Evolutionary conservation across 2,329 filamentous ascomycete genomes (phyloP), one percentile per base, ranked within the genome.

Genomic region (Pseudonectria buxi): DNA sequence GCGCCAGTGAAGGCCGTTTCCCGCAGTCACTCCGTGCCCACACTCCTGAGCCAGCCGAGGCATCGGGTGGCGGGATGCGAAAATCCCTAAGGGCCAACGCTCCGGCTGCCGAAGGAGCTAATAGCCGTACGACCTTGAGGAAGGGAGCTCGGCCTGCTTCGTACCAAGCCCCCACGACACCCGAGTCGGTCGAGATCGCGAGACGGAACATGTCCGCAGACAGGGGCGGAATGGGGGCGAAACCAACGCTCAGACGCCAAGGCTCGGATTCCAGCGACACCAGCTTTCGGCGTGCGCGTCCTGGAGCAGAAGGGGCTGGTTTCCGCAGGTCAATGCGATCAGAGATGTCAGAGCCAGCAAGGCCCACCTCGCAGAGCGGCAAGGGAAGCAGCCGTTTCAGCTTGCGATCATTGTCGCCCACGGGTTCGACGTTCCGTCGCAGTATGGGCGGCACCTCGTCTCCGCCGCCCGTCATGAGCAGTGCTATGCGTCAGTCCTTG

Each of bases 321-420:
- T 86, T 94, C 68, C 80, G 81, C 38, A 73, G 69, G 33, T 86
- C 84, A 2, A 85, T 95, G 84, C 74, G 88, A 40, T 44, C 49
- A 18, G 50, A 45, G 28, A 24, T 43, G 28, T 49, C 41, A 6
- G 54, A 57, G 10, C 33, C 46, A 14, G 38, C 41, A 10, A 30
- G 45, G 3, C 43, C 50, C 22, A 24, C 36, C 5, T 63, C 61
- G 16, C 55, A 65, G 14, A 32, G 33, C 16, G 43, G 43, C 7
- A 48, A 45, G 30, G 48, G 46, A n/a, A 53, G 76, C n/a, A 72
- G 75, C n/a, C 71, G 75, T 15, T 81, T 86, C 52, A 85, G 80
- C 39, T 65, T 87, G 24, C 74, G 84, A 22, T 83, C 83, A 1
- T 47, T 84, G 27, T 89, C 84, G 2, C 86, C 84, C 0, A 65